Evolutionary conservation across 306 rosid species (phyloP).

Genomic region (Purshia tridentata): DNA sequence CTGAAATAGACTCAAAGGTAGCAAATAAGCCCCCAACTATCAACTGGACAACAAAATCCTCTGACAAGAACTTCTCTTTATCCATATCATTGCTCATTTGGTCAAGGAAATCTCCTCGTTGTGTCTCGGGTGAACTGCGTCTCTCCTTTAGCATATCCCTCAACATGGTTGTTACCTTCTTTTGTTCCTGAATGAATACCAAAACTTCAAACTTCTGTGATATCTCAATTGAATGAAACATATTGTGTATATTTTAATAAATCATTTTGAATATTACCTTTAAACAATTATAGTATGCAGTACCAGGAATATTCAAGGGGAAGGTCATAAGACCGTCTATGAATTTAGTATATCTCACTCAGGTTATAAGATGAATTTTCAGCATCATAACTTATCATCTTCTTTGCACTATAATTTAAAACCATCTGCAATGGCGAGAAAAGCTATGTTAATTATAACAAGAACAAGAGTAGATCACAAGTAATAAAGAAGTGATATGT

Average conservation of each 20-base stretch:
- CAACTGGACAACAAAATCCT: conserved; percentile 24
- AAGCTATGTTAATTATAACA: neutral
- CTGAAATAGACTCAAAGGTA: conserved; percentile 31
- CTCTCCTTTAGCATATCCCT: conserved; percentile 32
- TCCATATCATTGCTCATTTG: conserved; percentile 33
- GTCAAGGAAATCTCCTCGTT: conserved; percentile 35
- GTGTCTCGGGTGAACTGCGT: conserved; percentile 10
- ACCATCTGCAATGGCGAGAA: conserved; percentile 25
- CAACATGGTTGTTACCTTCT: conserved; percentile 27
- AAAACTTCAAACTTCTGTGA: neutral
- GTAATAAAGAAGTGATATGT: neutral
- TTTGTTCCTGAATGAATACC: conserved; percentile 17
- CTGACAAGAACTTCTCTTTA: conserved; percentile 27
- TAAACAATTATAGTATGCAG: conserved; percentile 31
- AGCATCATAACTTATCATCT: conserved; percentile 31
- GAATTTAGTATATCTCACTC: conserved; percentile 29
- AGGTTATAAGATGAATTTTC: conserved; percentile 28
- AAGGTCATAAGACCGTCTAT: conserved; percentile 35
- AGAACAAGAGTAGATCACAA: neutral
- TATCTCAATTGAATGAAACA: neutral
- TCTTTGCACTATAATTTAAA: conserved; percentile 28
- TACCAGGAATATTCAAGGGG: conserved; percentile 45
- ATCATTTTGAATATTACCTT: conserved; percentile 19
- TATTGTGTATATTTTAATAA: no score
- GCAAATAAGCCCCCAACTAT: conserved; percentile 33